A percentile compares a stretch with the other conserved stretches of the same genome.
These are phyloP conservation scores for Fomitopsis pinicola DNA, from an alignment of 1,284 basidiomycete species.

Conservation along the genomic window DNA sequence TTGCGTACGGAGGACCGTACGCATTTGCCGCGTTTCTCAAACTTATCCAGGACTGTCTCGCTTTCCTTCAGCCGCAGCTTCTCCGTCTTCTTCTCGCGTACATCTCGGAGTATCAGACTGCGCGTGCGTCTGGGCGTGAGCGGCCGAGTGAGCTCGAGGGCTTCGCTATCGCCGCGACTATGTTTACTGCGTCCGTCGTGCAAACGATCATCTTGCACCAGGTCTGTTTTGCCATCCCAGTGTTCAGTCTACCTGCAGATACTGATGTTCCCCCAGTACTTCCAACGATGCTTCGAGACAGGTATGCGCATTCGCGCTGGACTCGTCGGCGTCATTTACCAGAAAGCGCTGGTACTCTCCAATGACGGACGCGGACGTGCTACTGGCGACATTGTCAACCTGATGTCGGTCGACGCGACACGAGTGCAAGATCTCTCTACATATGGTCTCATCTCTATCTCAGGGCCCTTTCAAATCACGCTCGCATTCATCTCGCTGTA, in stretches of 20 bases:
- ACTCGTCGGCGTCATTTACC: constrained; percentile 81
- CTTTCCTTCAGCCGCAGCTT: constrained; percentile 88
- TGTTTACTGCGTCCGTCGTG: constrained; percentile 74
- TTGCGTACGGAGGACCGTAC: constrained; percentile 81
- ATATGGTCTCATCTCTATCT: constrained; percentile 70
- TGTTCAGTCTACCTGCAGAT: background rate
- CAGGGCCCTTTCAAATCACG: constrained; percentile 74
- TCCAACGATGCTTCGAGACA: constrained; percentile 76
- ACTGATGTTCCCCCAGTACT: constrained; percentile 49
- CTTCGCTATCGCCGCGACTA: constrained; percentile 70
- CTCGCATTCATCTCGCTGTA: constrained; percentile 91
- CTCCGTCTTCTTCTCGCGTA: constrained; percentile 79
- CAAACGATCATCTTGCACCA: constrained; percentile 90
- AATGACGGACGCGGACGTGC: constrained; percentile 79
- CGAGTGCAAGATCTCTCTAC: constrained; percentile 86
- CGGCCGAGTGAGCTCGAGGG: constrained; percentile 49
- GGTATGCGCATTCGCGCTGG: constrained; percentile 93
- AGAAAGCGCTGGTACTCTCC: constrained; percentile 82
- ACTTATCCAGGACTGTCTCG: constrained; percentile 72
- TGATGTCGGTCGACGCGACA: constrained; percentile 87
- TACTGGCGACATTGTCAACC: constrained; percentile 90
- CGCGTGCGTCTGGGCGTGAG: constrained; percentile 29
- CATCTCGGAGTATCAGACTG: constrained; percentile 70
- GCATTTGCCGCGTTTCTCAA: constrained; percentile 67
- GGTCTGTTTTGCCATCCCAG: constrained; percentile 32